These are phyloP conservation scores for Pulveroboletus sp. DNA, from an alignment of 768 basidiomycete genomes.

Conservation along the genomic window DNA sequence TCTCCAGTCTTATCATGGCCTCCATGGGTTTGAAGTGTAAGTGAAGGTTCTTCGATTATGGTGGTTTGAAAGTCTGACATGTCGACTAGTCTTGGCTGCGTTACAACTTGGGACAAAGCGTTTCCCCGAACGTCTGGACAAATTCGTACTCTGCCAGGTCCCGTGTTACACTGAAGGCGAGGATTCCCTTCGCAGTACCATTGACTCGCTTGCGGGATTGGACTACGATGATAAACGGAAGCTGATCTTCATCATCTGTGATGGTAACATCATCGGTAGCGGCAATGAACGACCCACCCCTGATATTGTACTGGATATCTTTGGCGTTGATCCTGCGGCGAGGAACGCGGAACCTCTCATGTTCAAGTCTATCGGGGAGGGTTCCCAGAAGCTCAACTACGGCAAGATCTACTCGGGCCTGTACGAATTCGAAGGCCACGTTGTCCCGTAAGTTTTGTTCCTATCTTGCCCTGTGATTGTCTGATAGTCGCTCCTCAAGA, in stretches of 20 bases:
- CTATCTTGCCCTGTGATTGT: background rate
- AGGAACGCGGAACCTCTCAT: slow-evolving; percentile 62
- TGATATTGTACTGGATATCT: slow-evolving; percentile 62
- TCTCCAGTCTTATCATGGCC: slow-evolving; percentile 52
- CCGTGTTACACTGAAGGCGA: slow-evolving; percentile 75
- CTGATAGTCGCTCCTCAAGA: slow-evolving; percentile 25
- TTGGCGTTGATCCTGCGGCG: slow-evolving; percentile 63
- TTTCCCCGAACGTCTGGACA: slow-evolving; percentile 63
- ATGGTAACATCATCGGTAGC: slow-evolving; percentile 69
- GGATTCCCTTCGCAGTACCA: slow-evolving; percentile 64
- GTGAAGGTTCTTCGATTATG: slow-evolving; percentile 20
- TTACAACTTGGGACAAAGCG: slow-evolving; percentile 60
- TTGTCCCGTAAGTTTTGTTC: slow-evolving; percentile 50
- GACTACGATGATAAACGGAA: slow-evolving; percentile 74
- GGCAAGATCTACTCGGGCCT: slow-evolving; percentile 69
- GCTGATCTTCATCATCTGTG: slow-evolving; percentile 63
- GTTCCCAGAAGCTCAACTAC: slow-evolving; percentile 65
- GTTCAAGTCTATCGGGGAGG: slow-evolving; percentile 69
- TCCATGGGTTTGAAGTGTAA: slow-evolving; percentile 61
- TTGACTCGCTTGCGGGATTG: slow-evolving; percentile 62
- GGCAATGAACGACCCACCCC: slow-evolving; percentile 69
- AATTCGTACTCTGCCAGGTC: slow-evolving; percentile 67
- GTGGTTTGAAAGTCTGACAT: slow-evolving; percentile 8
- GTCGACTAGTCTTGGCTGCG: slow-evolving; percentile 54
- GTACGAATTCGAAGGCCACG: slow-evolving; percentile 70